Conservation (phyloP, 352 stramenopile species). For the Globisporangium viniferum region DNA sequence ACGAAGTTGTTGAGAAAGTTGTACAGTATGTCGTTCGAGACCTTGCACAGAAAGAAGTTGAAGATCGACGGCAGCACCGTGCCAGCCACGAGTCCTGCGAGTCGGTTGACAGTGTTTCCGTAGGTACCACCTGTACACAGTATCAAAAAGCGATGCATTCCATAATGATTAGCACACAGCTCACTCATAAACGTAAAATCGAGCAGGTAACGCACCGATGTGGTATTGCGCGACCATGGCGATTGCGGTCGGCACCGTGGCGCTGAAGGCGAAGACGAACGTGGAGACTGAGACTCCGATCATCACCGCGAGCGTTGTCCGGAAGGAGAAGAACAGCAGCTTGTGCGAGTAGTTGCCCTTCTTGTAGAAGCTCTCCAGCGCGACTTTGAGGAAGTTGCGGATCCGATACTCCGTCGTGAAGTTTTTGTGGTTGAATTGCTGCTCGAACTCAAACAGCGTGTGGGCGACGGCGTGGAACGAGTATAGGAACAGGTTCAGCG, state of each 20-base stretch:
- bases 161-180: not conserved
- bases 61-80: slow-evolving; percentile 70
- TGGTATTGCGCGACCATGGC: slow-evolving; percentile 67
- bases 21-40: slow-evolving; percentile 34
- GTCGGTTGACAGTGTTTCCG: slow-evolving; percentile 59
- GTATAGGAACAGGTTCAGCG: slow-evolving; percentile 78
- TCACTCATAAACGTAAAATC: not conserved
- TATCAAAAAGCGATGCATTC: not conserved
- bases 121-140: slow-evolving; percentile 48
- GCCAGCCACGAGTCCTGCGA: slow-evolving; percentile 62
- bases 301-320: slow-evolving; percentile 58
- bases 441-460: slow-evolving; percentile 64
- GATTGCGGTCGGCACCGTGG: slow-evolving; percentile 60
- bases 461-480: slow-evolving; percentile 71
- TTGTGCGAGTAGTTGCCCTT: slow-evolving; percentile 40
- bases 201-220: slow-evolving; percentile 26
- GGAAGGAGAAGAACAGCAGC: slow-evolving; percentile 53
- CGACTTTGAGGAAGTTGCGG: slow-evolving; percentile 46
- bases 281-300: slow-evolving; percentile 59
- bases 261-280: slow-evolving; percentile 73
- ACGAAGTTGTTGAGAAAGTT: slow-evolving; percentile 60
- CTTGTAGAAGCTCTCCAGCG: slow-evolving; percentile 33
- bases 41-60: slow-evolving; percentile 70
- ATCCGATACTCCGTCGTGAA: slow-evolving; percentile 52
- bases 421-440: slow-evolving; percentile 69